These are phyloP conservation scores for Pyrenochaeta sp. DNA, from an alignment of 2,329 filamentous ascomycete species.

Conservation along the genomic window DNA sequence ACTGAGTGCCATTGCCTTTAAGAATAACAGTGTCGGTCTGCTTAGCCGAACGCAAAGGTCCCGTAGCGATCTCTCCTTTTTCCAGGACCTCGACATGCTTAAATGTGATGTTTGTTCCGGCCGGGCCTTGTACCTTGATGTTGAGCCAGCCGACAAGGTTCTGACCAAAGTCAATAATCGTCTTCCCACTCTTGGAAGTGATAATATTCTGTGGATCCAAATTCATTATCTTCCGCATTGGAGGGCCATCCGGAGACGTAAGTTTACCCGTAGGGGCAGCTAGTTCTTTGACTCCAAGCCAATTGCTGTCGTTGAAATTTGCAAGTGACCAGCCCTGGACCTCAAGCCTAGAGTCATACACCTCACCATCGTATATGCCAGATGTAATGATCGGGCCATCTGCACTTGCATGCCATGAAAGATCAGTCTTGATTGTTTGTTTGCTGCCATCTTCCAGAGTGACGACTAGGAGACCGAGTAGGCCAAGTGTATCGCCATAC, in stretches of 20 bases:
- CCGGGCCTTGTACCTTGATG: slow-evolving; percentile 49
- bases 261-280: slow-evolving; percentile 46
- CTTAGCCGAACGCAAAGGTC: slow-evolving; percentile 57
- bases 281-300: slow-evolving; percentile 44
- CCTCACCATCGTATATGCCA: slow-evolving; percentile 64
- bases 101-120: slow-evolving; percentile 56
- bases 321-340: slow-evolving; percentile 23
- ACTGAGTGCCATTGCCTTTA: slow-evolving; percentile 29
- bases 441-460: slow-evolving; percentile 43
- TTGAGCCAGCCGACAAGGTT: slow-evolving; percentile 64
- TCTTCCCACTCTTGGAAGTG: slow-evolving; percentile 55
- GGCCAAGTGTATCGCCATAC: slow-evolving; percentile 50
- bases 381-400: slow-evolving; percentile 44
- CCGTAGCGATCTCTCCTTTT: slow-evolving; percentile 51
- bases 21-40: slow-evolving; percentile 49
- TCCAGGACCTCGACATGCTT: slow-evolving; percentile 66
- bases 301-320: slow-evolving; percentile 29
- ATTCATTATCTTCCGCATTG: slow-evolving; percentile 51
- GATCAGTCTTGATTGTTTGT: slow-evolving; percentile 47
- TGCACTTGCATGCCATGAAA: slow-evolving; percentile 47
- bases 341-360: slow-evolving; percentile 56
- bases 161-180: slow-evolving; percentile 65
- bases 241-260: slow-evolving; percentile 54
- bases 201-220: slow-evolving; percentile 38
- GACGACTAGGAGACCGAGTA: slow-evolving; percentile 53